phyloP scores from a whole-genome alignment of 305 asterid genomes.

The Fraxinus dipetala region DNA sequence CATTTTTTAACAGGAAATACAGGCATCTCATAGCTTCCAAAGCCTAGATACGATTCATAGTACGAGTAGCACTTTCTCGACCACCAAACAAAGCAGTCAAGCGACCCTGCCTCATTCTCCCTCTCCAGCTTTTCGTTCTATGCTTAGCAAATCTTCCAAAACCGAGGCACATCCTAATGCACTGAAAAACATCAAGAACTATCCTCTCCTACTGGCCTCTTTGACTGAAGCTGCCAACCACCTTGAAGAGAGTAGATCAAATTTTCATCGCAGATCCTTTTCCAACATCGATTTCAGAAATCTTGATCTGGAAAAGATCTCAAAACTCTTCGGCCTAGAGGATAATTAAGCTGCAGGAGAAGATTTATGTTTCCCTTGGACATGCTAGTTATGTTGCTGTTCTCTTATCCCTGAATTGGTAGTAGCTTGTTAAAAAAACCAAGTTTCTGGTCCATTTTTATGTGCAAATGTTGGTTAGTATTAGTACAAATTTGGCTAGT shows the following conservation, averaged over 20 bases:
- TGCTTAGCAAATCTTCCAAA: slow-evolving; percentile 44
- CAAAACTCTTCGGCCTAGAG: slow-evolving; percentile 53
- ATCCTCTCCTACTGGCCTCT: slow-evolving; percentile 73
- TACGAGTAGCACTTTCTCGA: slow-evolving; percentile 42
- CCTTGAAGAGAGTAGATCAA: slow-evolving; percentile 59
- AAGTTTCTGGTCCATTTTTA: not conserved
- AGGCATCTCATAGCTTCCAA: slow-evolving; percentile 22
- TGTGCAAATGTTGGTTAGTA: not conserved
- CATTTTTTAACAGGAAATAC: slow-evolving; percentile 35
- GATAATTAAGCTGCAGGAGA: slow-evolving; percentile 29
- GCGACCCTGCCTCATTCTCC: slow-evolving; percentile 58
- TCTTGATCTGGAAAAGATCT: slow-evolving; percentile 59
- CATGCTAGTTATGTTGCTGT: not conserved
- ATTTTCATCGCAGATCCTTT: slow-evolving; percentile 53
- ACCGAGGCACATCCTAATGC: slow-evolving; percentile 87
- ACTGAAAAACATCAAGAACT: slow-evolving; percentile 74
- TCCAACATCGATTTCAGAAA: slow-evolving; percentile 60
- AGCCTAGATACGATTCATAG: slow-evolving; percentile 37
- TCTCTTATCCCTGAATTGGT: not conserved
- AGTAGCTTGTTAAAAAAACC: not conserved
- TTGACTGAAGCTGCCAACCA: slow-evolving; percentile 64
- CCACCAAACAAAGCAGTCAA: slow-evolving; percentile 21
- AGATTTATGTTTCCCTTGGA: not conserved
- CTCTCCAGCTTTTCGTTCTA: slow-evolving; percentile 50
- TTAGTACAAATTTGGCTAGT: not conserved